A percentile compares a stretch with the other conserved stretches of the same genome.
Evolutionary conservation across 2,329 filamentous ascomycete genomes (phyloP).

Genomic region (Alternaria hordeiaustralica): DNA sequence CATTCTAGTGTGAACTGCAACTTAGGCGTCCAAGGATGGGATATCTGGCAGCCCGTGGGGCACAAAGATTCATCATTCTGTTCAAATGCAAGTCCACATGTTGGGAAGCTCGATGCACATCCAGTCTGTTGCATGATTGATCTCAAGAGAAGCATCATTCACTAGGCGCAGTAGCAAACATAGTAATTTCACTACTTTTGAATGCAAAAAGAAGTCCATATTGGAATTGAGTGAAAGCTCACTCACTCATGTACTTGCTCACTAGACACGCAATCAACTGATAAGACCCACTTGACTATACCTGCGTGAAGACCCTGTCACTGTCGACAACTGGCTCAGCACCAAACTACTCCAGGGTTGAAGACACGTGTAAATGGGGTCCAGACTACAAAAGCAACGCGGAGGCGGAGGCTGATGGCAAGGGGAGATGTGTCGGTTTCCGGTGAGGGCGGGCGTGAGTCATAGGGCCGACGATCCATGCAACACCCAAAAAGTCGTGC

Average conservation of each 20-base stretch:
- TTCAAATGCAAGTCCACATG: not conserved
- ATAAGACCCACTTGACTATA: not conserved
- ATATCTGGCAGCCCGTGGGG: not conserved
- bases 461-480: slow-evolving; percentile 24
- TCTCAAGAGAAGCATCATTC: not conserved
- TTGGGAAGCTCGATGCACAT: not conserved
- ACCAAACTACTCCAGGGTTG: not conserved
- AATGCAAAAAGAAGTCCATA: not conserved
- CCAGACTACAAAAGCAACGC: slow-evolving; percentile 3
- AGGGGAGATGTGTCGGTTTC: slow-evolving; percentile 20
- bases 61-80: not conserved
- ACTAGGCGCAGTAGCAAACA: not conserved
- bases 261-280: not conserved
- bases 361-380: not conserved
- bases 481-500: slow-evolving; percentile 15
- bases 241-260: not conserved
- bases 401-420: slow-evolving; percentile 14
- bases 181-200: not conserved
- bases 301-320: not conserved
- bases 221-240: not conserved
- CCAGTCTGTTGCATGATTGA: not conserved
- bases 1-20: not conserved
- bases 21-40: not conserved
- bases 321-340: not conserved
- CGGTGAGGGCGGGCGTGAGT: slow-evolving; percentile 31